Evolutionary conservation across 306 rosid genomes (phyloP), one percentile per base, ranked within the genome.

Genomic region (Arachis stenosperma): DNA sequence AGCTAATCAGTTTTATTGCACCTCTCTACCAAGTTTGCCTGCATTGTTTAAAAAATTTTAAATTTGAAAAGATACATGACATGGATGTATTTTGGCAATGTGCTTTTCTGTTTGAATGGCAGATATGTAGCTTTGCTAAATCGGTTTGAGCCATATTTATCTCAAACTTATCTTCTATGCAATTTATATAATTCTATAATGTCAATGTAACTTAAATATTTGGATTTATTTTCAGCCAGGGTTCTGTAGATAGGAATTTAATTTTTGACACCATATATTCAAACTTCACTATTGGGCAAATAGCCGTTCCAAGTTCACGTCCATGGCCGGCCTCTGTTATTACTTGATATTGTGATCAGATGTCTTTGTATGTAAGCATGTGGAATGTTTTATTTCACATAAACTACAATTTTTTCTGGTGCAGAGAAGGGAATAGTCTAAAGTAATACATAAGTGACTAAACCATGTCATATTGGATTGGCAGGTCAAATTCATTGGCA

Each of bases 251-350:
- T 11, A 55, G 61, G 8, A 40, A 47, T 9, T 47, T 37, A 61
- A 22, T 22, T 67, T 58, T 67, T 48, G 50, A 48, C 69, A 12
- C 69, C 55, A 42, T 43, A 56, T 42, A 33, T 15, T 70, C 66
- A 57, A 69, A 67, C 39, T 27, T 33, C 53, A 50, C 69, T 76
- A 43, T 70, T 37, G 57, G 53, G 15, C 51, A 70, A 14, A 14
- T 65, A 50, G 69, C 17, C 63, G 57, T 75, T 58, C 74, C 70
- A 59, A 30, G 66, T 50, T 65, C 69, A 58, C n/a, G 13, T 9
- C 52, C 60, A 50, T 54, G 43, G 27, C 42, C 56, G 77, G 9
- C 42, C 30, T 69, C 71, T 22, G 0, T 30, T 70, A 5, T 33
- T 55, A 3, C 47, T 48, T 63, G 61, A 53, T 63, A 6, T 54